A percentile compares a stretch with the other conserved stretches of the same genome.
Evolutionary conservation across 139 green algal genomes (phyloP).

Genomic region (Closterium sp.): DNA sequence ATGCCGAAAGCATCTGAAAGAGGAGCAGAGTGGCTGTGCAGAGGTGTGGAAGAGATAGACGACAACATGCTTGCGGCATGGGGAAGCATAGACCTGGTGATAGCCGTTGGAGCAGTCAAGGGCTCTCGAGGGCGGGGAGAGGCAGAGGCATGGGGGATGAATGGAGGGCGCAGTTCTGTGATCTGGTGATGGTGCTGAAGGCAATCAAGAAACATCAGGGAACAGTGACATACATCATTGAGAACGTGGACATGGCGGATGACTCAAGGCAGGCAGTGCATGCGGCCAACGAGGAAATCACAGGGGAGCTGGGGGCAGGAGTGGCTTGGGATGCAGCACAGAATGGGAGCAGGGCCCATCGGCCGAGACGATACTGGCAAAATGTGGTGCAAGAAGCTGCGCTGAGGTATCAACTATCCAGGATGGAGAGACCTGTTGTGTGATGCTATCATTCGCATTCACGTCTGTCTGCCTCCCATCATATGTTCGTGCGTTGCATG

Average conservation of each 20-base stretch:
- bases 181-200: too few species aligned
- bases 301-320: not conserved
- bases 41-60: not conserved
- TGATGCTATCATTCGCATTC: too few species aligned
- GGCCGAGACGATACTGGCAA: not conserved
- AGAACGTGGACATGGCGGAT: not conserved
- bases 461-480: too few species aligned
- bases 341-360: not conserved
- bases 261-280: not conserved
- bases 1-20: not conserved
- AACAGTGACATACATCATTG: not conserved
- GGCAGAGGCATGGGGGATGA: not conserved
- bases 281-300: not conserved
- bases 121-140: not conserved
- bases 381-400: not conserved
- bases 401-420: not conserved
- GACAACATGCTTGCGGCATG: not conserved
- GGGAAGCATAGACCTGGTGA: not conserved
- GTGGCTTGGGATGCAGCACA: not conserved
- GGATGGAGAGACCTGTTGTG: not conserved
- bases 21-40: not conserved
- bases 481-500: too few species aligned
- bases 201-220: too few species aligned
- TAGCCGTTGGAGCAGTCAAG: not conserved
- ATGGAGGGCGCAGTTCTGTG: too few species aligned